Percentiles rank a stretch among this genome's conserved stretches.
phyloP scores from a whole-genome alignment of 768 basidiomycete genomes.

The Myochromella boudieri region DNA sequence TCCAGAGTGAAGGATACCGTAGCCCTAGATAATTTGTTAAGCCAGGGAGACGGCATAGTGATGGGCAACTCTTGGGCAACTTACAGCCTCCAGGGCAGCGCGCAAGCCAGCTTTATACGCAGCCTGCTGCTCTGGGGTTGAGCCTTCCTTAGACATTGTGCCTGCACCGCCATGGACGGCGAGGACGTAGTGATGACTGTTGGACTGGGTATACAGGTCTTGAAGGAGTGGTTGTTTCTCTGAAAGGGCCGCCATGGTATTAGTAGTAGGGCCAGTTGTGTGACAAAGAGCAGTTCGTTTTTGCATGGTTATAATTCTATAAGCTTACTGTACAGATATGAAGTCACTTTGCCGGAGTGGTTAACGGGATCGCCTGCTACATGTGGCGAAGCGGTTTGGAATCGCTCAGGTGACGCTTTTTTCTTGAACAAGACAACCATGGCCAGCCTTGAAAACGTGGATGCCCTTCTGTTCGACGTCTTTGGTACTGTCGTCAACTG shows the following conservation, averaged over 20 bases:
- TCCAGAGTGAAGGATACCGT: slow-evolving; percentile 59
- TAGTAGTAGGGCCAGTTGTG: too few species aligned
- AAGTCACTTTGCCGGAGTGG: slow-evolving; percentile 97
- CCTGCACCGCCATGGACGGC: slow-evolving; percentile 85
- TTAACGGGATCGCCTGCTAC: slow-evolving; percentile 86
- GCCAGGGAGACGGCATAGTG: not conserved
- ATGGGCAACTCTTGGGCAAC: slow-evolving; percentile 5
- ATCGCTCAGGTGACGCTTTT: slow-evolving; percentile 52
- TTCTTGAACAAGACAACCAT: too few species aligned
- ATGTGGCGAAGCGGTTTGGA: slow-evolving; percentile 43
- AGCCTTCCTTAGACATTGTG: slow-evolving; percentile 54
- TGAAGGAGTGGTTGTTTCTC: slow-evolving; percentile 22
- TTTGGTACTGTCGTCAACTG: slow-evolving; percentile 55
- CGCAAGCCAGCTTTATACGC: slow-evolving; percentile 56
- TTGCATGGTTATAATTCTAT: too few species aligned
- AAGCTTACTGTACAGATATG: too few species aligned
- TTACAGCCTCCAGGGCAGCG: slow-evolving; percentile 50
- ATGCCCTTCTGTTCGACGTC: slow-evolving; percentile 48
- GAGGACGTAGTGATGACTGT: slow-evolving; percentile 35
- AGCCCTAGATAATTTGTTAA: slow-evolving; percentile 37
- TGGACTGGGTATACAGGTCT: not conserved
- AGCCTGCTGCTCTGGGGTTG: slow-evolving; percentile 60
- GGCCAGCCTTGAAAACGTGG: slow-evolving; percentile 30
- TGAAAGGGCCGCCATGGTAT: not conserved
- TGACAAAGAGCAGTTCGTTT: too few species aligned